Evolutionary conservation across 2,329 filamentous ascomycete genomes (phyloP).

Genomic region (Endothia cerciana): DNA sequence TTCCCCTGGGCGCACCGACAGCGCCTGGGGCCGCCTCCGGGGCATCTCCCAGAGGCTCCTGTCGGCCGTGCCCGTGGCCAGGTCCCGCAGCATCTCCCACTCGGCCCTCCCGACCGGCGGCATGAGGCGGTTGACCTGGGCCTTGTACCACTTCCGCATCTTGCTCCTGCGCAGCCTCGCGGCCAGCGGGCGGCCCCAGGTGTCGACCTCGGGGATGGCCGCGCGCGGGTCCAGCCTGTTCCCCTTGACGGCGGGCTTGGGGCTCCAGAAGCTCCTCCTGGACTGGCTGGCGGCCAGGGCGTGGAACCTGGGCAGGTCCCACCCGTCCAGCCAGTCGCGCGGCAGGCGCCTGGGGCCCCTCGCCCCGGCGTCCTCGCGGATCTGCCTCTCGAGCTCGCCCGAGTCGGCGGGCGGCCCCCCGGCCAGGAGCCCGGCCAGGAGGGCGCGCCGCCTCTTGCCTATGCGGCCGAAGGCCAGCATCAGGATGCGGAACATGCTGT

Average conservation of each 20-base stretch:
- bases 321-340: conserved; percentile 51
- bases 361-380: background rate
- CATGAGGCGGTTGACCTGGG: conserved; percentile 49
- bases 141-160: conserved; percentile 52
- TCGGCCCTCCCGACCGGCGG: conserved; percentile 59
- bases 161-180: conserved; percentile 47
- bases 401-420: conserved; percentile 45
- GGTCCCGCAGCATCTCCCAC: conserved; percentile 57
- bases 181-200: conserved; percentile 53
- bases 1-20: conserved; percentile 7
- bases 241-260: conserved; percentile 36
- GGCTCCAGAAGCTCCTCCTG: conserved; percentile 31
- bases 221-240: conserved; percentile 38
- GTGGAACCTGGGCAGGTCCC: conserved; percentile 52
- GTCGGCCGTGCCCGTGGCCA: conserved; percentile 48
- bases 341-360: background rate
- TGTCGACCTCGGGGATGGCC: conserved; percentile 48
- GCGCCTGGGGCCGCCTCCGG: conserved; percentile 39
- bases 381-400: conserved; percentile 41
- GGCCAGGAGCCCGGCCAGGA: conserved; percentile 47
- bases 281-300: conserved; percentile 48
- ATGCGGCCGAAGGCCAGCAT: conserved; percentile 55
- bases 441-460: conserved; percentile 54
- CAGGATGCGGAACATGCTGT: conserved; percentile 53
- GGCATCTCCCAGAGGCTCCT: conserved; percentile 44